These are phyloP conservation scores for Leccinum obscurum DNA, from an alignment of 768 basidiomycete genomes.

Conservation along the genomic window DNA sequence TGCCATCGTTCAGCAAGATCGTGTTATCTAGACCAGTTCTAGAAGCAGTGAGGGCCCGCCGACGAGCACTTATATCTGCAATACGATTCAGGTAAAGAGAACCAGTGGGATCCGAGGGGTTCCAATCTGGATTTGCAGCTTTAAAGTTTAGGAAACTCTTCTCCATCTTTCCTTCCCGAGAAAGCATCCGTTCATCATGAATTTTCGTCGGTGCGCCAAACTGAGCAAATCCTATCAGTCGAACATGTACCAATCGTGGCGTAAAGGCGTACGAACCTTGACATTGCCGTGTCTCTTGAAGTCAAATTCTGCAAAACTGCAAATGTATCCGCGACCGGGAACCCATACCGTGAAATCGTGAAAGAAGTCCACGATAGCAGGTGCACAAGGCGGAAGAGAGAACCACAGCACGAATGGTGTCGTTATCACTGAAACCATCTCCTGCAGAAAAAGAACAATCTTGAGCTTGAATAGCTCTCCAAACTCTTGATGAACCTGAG, in stretches of 20 bases:
- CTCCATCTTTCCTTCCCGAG: constrained; percentile 98
- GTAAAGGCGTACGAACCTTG: constrained; percentile 51
- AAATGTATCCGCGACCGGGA: constrained; percentile 94
- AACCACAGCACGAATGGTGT: constrained; percentile 95
- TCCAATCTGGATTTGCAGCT: constrained; percentile 96
- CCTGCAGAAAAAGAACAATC: constrained; percentile 80
- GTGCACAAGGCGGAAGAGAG: constrained; percentile 86
- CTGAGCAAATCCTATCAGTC: constrained; percentile 36
- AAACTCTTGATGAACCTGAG: constrained; percentile 86
- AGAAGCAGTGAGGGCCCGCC: constrained; percentile 33
- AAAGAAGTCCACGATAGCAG: constrained; percentile 95
- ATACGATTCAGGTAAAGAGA: constrained; percentile 89
- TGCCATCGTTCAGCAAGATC: constrained; percentile 32
- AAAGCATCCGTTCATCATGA: constrained; percentile 73
- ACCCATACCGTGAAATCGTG: constrained; percentile 97
- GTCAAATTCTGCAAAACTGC: constrained; percentile 98
- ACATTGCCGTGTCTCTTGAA: constrained; percentile 93
- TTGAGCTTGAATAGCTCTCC: constrained; percentile 95
- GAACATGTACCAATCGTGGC: background rate
- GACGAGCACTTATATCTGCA: constrained; percentile 61
- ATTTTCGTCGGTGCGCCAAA: constrained; percentile 81
- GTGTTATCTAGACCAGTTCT: constrained; percentile 29
- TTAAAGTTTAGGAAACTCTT: constrained; percentile 96
- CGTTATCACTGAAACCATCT: constrained; percentile 85
- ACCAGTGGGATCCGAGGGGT: constrained; percentile 84